phyloP scores from a whole-genome alignment of 2,329 filamentous ascomycete genomes.

The Decorospora gaudefroyi region DNA sequence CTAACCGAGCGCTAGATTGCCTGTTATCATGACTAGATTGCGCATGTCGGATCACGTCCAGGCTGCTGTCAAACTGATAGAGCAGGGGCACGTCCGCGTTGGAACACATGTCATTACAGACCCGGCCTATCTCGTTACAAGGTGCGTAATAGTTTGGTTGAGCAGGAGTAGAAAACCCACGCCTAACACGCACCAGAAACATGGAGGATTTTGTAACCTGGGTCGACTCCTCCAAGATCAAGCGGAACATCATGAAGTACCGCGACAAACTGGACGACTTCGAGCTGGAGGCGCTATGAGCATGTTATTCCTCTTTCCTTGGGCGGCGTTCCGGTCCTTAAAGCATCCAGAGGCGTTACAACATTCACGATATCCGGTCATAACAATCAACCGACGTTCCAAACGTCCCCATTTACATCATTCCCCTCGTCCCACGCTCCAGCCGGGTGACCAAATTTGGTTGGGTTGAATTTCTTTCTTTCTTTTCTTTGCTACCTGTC shows the following conservation, averaged over 20 bases:
- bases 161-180: not conserved
- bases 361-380: constrained; percentile 18
- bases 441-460: too few relatives aligned
- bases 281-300: constrained; percentile 62
- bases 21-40: constrained; percentile 87
- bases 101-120: constrained; percentile 90
- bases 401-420: too few relatives aligned
- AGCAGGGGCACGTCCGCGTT: constrained; percentile 91
- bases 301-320: constrained; percentile 5
- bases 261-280: constrained; percentile 95
- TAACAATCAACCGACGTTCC: not conserved
- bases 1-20: too few relatives aligned
- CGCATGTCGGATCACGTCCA: constrained; percentile 91
- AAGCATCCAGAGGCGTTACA: constrained; percentile 26
- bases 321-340: constrained; percentile 27
- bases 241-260: constrained; percentile 93
- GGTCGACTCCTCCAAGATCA: constrained; percentile 96
- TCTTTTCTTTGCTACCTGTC: too few relatives aligned
- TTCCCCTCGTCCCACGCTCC: too few relatives aligned
- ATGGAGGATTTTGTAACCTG: constrained; percentile 98
- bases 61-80: constrained; percentile 79
- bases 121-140: constrained; percentile 83
- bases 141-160: constrained; percentile 30
- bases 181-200: constrained; percentile 56
- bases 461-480: too few relatives aligned